These are phyloP conservation scores for Ganoderma leucocontextum DNA, from an alignment of 1,284 basidiomycete genomes.

Conservation along the genomic window DNA sequence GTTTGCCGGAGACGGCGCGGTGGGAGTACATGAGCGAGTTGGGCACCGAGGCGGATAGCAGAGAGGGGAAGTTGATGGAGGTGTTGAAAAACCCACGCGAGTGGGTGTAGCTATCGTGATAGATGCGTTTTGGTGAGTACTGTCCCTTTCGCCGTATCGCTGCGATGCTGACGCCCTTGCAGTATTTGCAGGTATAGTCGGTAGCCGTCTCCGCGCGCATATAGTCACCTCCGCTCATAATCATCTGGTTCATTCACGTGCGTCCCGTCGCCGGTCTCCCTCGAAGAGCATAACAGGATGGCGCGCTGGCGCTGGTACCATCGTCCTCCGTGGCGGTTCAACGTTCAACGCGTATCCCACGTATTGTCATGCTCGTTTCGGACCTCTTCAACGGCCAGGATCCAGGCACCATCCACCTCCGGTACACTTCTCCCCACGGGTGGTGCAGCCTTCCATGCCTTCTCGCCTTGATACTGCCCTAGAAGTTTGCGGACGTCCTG, in stretches of 20 bases:
- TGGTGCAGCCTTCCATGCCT: background rate
- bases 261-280: background rate
- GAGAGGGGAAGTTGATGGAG: slow-evolving; percentile 75
- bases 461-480: background rate
- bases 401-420: too few species aligned
- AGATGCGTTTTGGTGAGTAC: slow-evolving; percentile 1
- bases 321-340: too few species aligned
- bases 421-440: background rate
- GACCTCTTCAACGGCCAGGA: too few species aligned
- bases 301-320: too few species aligned
- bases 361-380: background rate
- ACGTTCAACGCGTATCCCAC: too few species aligned
- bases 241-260: too few species aligned
- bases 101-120: slow-evolving; percentile 61
- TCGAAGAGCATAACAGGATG: background rate
- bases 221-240: background rate
- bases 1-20: slow-evolving; percentile 83
- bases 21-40: slow-evolving; percentile 95
- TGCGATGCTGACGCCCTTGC: background rate
- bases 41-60: slow-evolving; percentile 70
- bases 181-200: background rate
- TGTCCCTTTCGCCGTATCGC: too few species aligned
- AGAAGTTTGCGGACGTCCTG: background rate
- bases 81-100: slow-evolving; percentile 74
- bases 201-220: background rate